These are phyloP conservation scores for Acer campestre DNA, from an alignment of 345 rosid species.

Conservation along the genomic window DNA sequence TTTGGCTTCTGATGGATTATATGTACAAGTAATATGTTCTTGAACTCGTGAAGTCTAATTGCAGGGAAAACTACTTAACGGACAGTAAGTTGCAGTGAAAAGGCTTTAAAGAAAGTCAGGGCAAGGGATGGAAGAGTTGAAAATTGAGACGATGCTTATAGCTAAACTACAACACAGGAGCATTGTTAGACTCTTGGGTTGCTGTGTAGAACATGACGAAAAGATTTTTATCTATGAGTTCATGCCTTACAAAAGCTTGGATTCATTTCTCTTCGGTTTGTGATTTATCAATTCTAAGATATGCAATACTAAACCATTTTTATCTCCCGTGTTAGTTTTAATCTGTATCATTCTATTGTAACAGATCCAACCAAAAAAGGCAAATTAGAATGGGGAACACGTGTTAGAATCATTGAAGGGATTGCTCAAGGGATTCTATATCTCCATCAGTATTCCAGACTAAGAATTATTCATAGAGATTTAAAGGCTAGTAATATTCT, in stretches of 20 bases:
- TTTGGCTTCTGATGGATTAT: background rate
- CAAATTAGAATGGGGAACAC: slow-evolving; percentile 17
- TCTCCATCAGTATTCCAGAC: slow-evolving; percentile 19
- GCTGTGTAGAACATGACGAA: slow-evolving; percentile 38
- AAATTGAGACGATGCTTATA: slow-evolving; percentile 32
- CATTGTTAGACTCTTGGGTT: slow-evolving; percentile 44
- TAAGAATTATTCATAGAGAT: slow-evolving; percentile 16
- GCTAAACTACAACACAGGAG: slow-evolving; percentile 43
- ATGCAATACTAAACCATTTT: too few relatives aligned
- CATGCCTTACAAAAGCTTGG: slow-evolving; percentile 47
- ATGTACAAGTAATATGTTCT: too few relatives aligned
- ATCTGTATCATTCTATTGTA: background rate
- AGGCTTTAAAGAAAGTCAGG: slow-evolving; percentile 36
- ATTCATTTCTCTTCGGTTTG: slow-evolving; percentile 40
- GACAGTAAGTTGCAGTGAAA: slow-evolving; percentile 44
- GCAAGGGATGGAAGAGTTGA: slow-evolving; percentile 43
- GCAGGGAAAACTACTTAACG: slow-evolving; percentile 32
- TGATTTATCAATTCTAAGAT: too few relatives aligned
- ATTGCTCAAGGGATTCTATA: slow-evolving; percentile 21
- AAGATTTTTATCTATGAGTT: slow-evolving; percentile 41
- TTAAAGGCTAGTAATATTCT: slow-evolving; percentile 11
- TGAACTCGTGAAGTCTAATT: background rate
- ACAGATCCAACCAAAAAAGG: slow-evolving; percentile 15
- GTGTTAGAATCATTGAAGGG: slow-evolving; percentile 23
- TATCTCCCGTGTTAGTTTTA: background rate